Evolutionary conservation across 2,329 filamentous ascomycete genomes (phyloP).

Genomic region (Talaromyces funiculosus): DNA sequence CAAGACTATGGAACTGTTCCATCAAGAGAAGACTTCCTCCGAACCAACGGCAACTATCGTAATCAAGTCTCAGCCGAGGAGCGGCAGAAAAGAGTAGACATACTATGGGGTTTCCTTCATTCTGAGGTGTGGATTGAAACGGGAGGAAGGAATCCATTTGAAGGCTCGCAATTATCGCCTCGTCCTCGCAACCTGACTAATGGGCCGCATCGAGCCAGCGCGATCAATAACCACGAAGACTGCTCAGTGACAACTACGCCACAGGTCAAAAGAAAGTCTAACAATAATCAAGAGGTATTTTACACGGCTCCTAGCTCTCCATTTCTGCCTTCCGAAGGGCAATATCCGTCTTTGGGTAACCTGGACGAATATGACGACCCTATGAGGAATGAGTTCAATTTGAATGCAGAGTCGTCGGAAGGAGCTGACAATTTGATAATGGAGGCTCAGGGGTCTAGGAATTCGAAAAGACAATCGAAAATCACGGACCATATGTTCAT

Average conservation of each 20-base stretch:
- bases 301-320: slow-evolving; percentile 22
- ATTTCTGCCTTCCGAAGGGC: slow-evolving; percentile 10
- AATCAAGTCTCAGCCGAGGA: slow-evolving; percentile 18
- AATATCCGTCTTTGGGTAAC: slow-evolving; percentile 13
- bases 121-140: slow-evolving; percentile 30
- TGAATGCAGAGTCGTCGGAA: slow-evolving; percentile 6
- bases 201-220: slow-evolving; percentile 11
- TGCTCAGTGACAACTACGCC: slow-evolving; percentile 7
- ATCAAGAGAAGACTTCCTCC: slow-evolving; percentile 18
- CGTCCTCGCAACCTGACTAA: slow-evolving; percentile 15
- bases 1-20: slow-evolving; percentile 25
- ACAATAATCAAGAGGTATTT: slow-evolving; percentile 23
- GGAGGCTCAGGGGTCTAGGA: slow-evolving; percentile 15
- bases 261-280: slow-evolving; percentile 17
- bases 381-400: slow-evolving; percentile 16
- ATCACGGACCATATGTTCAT: slow-evolving; percentile 18
- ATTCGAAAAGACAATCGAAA: slow-evolving; percentile 18
- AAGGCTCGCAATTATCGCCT: background rate
- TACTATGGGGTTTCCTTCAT: slow-evolving; percentile 25
- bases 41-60: slow-evolving; percentile 12
- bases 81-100: slow-evolving; percentile 22
- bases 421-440: slow-evolving; percentile 17
- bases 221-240: slow-evolving; percentile 7
- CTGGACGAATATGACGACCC: slow-evolving; percentile 18
- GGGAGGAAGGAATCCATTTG: slow-evolving; percentile 18